Evolutionary conservation across 495 filamentous ascomycete species (phyloP).

Genomic region (Annulohypoxylon bovei): DNA sequence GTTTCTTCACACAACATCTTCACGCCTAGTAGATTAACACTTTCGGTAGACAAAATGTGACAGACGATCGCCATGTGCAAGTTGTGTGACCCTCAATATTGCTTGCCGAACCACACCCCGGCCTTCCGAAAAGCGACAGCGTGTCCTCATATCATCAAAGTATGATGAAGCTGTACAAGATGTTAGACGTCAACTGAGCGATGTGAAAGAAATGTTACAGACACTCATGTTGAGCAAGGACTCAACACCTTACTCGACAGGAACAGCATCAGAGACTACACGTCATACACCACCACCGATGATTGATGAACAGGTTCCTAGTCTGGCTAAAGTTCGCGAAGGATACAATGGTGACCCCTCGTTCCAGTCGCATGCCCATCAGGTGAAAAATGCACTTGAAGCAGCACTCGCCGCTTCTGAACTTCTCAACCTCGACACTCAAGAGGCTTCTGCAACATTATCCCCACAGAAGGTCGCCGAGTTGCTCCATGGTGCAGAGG

Average conservation of each 20-base stretch:
- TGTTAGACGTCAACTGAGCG: constrained; percentile 38
- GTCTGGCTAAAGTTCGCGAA: constrained; percentile 25
- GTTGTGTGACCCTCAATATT: constrained; percentile 41
- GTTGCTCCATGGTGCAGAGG: constrained; percentile 6
- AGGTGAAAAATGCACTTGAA: constrained; percentile 29
- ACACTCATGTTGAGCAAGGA: constrained; percentile 18
- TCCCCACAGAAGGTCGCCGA: constrained; percentile 12
- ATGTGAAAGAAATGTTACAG: constrained; percentile 40
- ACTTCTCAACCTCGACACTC: constrained; percentile 3
- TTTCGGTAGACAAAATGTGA: constrained; percentile 40
- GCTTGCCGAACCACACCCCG: constrained; percentile 38
- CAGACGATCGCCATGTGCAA: constrained; percentile 39
- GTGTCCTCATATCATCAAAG: constrained; percentile 40
- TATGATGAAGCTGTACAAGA: constrained; percentile 45
- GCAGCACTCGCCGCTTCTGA: constrained; percentile 24
- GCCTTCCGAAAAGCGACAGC: constrained; percentile 40
- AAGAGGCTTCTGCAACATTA: not conserved
- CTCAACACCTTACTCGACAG: constrained; percentile 1
- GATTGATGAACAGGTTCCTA: constrained; percentile 41
- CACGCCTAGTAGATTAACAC: not conserved
- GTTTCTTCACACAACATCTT: not conserved
- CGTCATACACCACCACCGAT: constrained; percentile 36
- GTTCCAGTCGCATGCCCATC: constrained; percentile 39
- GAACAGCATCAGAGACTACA: constrained; percentile 8
- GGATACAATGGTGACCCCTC: constrained; percentile 40